Evolutionary conservation across 2,329 filamentous ascomycete genomes (phyloP).

Genomic region (Fusarium globosum): DNA sequence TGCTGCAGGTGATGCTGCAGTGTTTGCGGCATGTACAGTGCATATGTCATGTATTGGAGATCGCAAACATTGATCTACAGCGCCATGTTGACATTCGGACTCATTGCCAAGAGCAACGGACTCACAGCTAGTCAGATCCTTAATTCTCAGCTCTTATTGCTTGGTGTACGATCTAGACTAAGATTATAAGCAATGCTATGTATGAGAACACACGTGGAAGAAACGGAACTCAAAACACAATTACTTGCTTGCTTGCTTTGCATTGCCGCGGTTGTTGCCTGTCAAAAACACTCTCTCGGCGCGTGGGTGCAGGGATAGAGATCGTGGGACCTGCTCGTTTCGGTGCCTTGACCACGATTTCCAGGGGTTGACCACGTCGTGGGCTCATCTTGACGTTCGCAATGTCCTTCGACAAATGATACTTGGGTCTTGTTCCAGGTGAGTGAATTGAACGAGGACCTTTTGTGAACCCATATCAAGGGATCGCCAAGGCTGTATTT

Average conservation of each 20-base stretch:
- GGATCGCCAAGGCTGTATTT: neutral
- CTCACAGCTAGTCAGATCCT: neutral
- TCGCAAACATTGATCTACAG: conserved; percentile 26
- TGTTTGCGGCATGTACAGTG: neutral
- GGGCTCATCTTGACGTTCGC: conserved; percentile 42
- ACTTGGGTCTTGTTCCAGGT: conserved; percentile 2
- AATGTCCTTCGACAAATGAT: conserved; percentile 22
- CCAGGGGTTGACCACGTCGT: conserved; percentile 32
- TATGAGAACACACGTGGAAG: neutral
- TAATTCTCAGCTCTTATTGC: neutral
- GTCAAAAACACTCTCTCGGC: conserved; percentile 14
- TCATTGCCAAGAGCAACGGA: conserved; percentile 26
- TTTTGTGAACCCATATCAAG: conserved; percentile 4
- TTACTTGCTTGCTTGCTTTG: neutral
- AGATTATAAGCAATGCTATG: neutral
- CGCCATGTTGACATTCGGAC: conserved; percentile 12
- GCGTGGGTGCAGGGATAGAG: conserved; percentile 38
- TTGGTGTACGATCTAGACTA: neutral
- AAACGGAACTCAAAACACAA: neutral
- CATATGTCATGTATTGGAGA: conserved; percentile 20
- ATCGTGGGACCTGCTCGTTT: conserved; percentile 32
- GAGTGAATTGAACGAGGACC: conserved; percentile 1
- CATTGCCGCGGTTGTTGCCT: conserved; percentile 18
- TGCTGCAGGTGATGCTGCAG: conserved; percentile 27
- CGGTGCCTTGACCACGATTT: conserved; percentile 22